phyloP scores from a whole-genome alignment of 2,329 filamentous ascomycete genomes.

The Colletotrichum cuscutae region DNA sequence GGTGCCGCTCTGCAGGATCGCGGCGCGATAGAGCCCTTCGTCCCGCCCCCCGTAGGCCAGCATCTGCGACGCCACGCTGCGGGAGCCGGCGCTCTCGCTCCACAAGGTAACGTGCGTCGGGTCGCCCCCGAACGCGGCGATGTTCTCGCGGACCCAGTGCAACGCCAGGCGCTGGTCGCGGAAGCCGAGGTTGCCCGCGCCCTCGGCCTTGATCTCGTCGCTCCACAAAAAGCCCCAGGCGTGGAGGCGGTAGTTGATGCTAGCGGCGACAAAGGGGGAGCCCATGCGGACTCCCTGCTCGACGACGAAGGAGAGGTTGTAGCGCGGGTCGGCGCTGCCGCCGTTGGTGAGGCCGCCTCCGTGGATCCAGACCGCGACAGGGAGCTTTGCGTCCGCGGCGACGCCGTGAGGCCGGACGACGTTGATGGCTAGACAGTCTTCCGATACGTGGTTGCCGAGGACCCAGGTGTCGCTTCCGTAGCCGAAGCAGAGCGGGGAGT shows the following conservation, averaged over 20 bases:
- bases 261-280: conserved; percentile 61
- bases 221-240: conserved; percentile 64
- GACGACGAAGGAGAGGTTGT: conserved; percentile 71
- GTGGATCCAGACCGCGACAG: conserved; percentile 70
- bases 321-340: conserved; percentile 55
- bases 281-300: conserved; percentile 55
- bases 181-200: conserved; percentile 61
- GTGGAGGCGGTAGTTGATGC: conserved; percentile 61
- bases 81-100: conserved; percentile 64
- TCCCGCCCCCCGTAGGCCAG: conserved; percentile 63
- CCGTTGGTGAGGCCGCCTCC: conserved; percentile 45
- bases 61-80: conserved; percentile 60
- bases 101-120: conserved; percentile 59
- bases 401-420: conserved; percentile 40
- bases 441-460: conserved; percentile 40
- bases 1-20: conserved; percentile 60
- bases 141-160: conserved; percentile 62
- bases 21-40: conserved; percentile 63
- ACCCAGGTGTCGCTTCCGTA: conserved; percentile 53
- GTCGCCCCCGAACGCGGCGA: conserved; percentile 59
- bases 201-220: conserved; percentile 51
- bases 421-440: conserved; percentile 46
- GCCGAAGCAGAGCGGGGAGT: conserved; percentile 59
- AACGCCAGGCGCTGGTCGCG: conserved; percentile 61
- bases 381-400: conserved; percentile 54